phyloP scores from a whole-genome alignment of 176 grass and related monocot genomes.

The Bromus sterilis region DNA sequence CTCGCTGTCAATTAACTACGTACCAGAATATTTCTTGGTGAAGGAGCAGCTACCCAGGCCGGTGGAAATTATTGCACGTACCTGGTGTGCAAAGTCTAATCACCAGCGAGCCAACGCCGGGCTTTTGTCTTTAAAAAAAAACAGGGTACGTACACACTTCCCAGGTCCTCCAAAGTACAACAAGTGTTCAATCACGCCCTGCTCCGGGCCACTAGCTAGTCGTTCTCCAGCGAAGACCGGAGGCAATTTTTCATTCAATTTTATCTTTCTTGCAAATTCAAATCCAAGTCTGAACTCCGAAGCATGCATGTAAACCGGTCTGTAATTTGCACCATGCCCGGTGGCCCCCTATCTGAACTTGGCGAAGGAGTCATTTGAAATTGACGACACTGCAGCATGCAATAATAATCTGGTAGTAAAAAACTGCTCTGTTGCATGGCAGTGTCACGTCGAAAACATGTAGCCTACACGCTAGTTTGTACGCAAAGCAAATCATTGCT shows the following conservation, averaged over 20 bases:
- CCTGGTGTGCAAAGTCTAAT: not conserved
- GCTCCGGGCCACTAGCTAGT: no score
- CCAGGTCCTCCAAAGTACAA: not conserved
- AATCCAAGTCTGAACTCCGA: no score
- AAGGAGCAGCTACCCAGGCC: not conserved
- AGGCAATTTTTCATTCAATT: no score
- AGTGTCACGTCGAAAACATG: not conserved
- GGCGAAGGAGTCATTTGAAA: no score
- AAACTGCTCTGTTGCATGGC: not conserved
- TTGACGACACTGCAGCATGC: no score
- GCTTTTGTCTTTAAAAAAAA: not conserved
- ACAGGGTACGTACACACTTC: not conserved
- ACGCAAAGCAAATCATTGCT: not conserved
- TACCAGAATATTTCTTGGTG: not conserved
- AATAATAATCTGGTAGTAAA: no score
- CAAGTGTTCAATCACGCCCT: not conserved
- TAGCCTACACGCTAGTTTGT: not conserved
- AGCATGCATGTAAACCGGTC: no score
- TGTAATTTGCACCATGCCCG: no score
- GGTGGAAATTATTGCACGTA: not conserved
- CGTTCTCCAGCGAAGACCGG: no score
- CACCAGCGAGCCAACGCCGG: not conserved
- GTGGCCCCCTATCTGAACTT: no score
- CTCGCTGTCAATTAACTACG: no score
- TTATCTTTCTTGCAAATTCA: no score